A percentile compares a stretch with the other conserved stretches of the same genome.
These are phyloP conservation scores for Canna indica DNA, from an alignment of 176 grass and related monocot genomes.

Conservation along the genomic window DNA sequence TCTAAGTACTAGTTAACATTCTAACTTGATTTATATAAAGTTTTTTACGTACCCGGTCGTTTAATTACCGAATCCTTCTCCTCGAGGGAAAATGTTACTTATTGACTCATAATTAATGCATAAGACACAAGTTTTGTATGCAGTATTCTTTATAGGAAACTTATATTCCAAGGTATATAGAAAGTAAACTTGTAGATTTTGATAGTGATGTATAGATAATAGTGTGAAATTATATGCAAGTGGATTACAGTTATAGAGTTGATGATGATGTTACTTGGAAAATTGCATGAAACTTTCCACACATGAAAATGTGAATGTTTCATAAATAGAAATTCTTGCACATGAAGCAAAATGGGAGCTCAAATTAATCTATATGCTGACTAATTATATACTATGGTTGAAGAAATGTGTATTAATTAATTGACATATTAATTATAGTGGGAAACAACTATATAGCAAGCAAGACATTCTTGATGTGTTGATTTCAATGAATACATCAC, in stretches of 20 bases:
- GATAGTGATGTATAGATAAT: not conserved
- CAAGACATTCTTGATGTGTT: not conserved
- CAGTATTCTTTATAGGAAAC: too few species aligned
- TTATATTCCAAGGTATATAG: too few species aligned
- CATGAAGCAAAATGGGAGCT: not conserved
- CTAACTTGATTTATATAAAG: too few species aligned
- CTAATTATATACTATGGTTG: not conserved
- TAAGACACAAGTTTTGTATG: too few species aligned
- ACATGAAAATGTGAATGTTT: not conserved
- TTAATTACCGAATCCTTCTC: too few species aligned
- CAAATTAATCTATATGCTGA: not conserved
- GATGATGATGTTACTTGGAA: not conserved
- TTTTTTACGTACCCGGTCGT: too few species aligned
- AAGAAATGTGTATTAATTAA: too few species aligned
- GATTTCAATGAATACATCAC: not conserved
- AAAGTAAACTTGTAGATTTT: too few species aligned
- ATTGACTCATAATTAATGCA: too few species aligned
- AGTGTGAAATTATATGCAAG: not conserved
- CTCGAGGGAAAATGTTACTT: too few species aligned
- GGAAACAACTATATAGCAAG: slow-evolving; percentile 3
- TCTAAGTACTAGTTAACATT: too few species aligned
- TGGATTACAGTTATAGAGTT: slow-evolving; percentile 1
- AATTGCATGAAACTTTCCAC: too few species aligned
- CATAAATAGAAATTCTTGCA: not conserved
- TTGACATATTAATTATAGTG: not conserved